phyloP scores from a whole-genome alignment of 2,329 filamentous ascomycete genomes.

The Coniochaeta hoffmannii region DNA sequence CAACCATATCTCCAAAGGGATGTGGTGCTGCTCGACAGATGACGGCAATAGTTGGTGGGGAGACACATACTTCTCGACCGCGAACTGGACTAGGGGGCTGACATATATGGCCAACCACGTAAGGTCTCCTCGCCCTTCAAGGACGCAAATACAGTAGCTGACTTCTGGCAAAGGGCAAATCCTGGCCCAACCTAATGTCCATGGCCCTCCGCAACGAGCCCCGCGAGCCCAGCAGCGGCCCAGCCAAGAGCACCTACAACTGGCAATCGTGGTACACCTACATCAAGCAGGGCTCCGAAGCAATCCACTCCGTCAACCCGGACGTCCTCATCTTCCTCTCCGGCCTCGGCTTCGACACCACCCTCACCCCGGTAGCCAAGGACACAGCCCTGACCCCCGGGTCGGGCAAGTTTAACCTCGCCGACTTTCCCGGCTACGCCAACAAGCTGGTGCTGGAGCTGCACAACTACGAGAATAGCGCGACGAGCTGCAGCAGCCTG shows the following conservation, averaged over 20 bases:
- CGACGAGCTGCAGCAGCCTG: constrained; percentile 38
- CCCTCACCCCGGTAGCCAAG: constrained; percentile 40
- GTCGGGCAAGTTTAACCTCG: constrained; percentile 31
- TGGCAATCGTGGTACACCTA: constrained; percentile 50
- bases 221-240: constrained; percentile 31
- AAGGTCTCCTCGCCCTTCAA: constrained; percentile 20
- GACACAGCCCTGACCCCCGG: constrained; percentile 40
- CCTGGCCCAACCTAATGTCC: constrained; percentile 39
- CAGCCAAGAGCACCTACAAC: constrained; percentile 35
- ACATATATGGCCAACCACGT: constrained; percentile 54
- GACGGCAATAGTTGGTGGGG: constrained; percentile 57
- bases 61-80: constrained; percentile 48
- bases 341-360: constrained; percentile 50
- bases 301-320: constrained; percentile 43
- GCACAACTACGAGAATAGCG: constrained; percentile 52
- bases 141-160: too few relatives aligned
- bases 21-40: constrained; percentile 47
- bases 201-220: constrained; percentile 48
- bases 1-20: constrained; percentile 52
- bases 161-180: constrained; percentile 29
- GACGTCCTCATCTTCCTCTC: constrained; percentile 51
- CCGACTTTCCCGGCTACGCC: constrained; percentile 39
- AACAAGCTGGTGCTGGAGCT: constrained; percentile 53
- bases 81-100: constrained; percentile 54
- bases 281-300: constrained; percentile 37